A percentile compares a stretch with the other conserved stretches of the same genome.
These are phyloP conservation scores for Moelleriella libera DNA, from an alignment of 2,329 filamentous ascomycete species.

Conservation along the genomic window DNA sequence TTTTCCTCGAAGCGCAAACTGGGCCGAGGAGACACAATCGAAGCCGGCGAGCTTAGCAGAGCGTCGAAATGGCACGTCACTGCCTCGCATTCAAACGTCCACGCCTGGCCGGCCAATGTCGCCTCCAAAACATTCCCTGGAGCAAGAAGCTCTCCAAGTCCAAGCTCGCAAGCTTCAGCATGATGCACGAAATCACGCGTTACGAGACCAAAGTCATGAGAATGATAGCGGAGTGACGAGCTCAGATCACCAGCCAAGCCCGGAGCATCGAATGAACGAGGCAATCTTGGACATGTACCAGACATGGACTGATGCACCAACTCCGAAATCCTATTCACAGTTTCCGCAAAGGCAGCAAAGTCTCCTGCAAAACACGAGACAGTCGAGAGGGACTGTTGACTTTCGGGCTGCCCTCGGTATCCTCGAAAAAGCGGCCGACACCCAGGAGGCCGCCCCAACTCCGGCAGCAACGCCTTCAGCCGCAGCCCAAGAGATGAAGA, in stretches of 20 bases:
- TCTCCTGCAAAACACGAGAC: conserved; percentile 9
- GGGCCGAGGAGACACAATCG: background rate
- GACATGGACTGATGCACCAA: conserved; percentile 7
- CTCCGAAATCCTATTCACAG: conserved; percentile 7
- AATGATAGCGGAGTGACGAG: background rate
- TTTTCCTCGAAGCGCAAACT: background rate
- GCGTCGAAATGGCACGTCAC: conserved; percentile 1
- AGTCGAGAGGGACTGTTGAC: conserved; percentile 8
- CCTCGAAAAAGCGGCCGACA: conserved; percentile 1
- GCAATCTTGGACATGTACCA: conserved; percentile 10
- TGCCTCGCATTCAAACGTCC: conserved; percentile 1
- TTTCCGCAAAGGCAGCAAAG: conserved; percentile 6
- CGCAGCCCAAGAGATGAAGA: background rate
- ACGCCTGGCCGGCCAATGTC: conserved; percentile 3
- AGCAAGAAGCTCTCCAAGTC: background rate
- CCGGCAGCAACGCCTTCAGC: background rate
- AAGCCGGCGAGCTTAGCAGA: conserved; percentile 1
- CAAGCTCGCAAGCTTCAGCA: background rate
- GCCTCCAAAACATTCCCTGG: background rate
- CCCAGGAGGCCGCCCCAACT: background rate
- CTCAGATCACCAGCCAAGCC: background rate
- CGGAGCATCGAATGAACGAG: conserved; percentile 4
- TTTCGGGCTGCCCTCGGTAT: conserved; percentile 11
- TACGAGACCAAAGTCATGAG: background rate
- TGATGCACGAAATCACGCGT: background rate